A percentile compares a stretch with the other conserved stretches of the same genome.
Conservation (phyloP, 441 rosid genomes). For the Adansonia gregorii region DNA sequence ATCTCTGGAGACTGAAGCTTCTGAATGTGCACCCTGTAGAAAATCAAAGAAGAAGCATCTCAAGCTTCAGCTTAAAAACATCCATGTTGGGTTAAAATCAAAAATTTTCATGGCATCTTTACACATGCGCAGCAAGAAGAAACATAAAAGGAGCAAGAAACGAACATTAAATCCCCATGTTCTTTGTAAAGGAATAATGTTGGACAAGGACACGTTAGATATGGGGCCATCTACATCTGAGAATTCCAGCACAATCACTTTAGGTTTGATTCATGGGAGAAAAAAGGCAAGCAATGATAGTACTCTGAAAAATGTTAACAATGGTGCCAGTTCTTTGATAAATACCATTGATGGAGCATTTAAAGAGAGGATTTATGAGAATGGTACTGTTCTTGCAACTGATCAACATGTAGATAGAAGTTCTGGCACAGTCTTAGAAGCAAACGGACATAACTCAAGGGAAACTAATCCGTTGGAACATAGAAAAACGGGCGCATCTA, state of each 20-base stretch:
- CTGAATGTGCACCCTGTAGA: constrained; percentile 26
- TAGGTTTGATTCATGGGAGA: constrained; percentile 32
- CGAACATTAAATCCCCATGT: constrained; percentile 25
- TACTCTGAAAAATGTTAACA: constrained; percentile 30
- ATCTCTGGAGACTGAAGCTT: constrained; percentile 27
- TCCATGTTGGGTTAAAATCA: constrained; percentile 51
- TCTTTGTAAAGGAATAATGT: constrained; percentile 40
- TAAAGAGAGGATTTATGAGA: constrained; percentile 46
- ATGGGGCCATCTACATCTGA: constrained; percentile 60
- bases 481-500: constrained; percentile 36
- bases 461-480: constrained; percentile 40
- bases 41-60: constrained; percentile 47
- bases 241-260: constrained; percentile 27
- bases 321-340: constrained; percentile 30
- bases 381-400: constrained; percentile 48
- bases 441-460: constrained; percentile 35
- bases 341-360: constrained; percentile 40
- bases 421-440: constrained; percentile 34
- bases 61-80: constrained; percentile 35
- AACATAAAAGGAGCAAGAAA: constrained; percentile 50
- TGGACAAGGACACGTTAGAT: constrained; percentile 38
- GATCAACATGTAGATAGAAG: constrained; percentile 37
- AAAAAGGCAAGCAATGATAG: constrained; percentile 34
- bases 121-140: constrained; percentile 48
- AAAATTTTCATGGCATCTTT: constrained; percentile 51